These are phyloP conservation scores for Cyclotella baltica DNA, from an alignment of 108 stramenopile species.

Conservation along the genomic window DNA sequence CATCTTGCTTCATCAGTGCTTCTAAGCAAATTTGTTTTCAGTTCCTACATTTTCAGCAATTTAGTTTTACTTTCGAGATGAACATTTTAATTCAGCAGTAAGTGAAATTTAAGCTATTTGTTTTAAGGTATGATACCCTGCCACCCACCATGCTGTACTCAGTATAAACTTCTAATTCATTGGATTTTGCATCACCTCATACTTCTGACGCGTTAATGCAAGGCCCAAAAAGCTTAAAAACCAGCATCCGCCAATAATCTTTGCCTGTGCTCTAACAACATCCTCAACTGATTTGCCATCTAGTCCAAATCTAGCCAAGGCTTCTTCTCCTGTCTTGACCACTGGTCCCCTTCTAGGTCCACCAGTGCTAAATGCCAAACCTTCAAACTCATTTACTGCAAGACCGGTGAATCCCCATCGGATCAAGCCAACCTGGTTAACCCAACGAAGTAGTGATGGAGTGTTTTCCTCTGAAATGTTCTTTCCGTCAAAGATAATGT, in stretches of 20 bases:
- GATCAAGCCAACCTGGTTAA: slow-evolving; percentile 72
- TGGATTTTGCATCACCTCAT: slow-evolving; percentile 62
- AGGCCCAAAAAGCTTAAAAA: slow-evolving; percentile 77
- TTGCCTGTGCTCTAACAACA: slow-evolving; percentile 67
- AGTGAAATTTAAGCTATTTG: no score
- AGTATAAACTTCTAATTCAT: not conserved
- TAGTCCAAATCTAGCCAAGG: slow-evolving; percentile 80
- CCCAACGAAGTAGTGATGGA: slow-evolving; percentile 57
- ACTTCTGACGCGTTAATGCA: slow-evolving; percentile 74
- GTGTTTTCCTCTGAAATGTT: slow-evolving; percentile 89
- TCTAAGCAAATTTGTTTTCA: no score
- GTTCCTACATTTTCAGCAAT: no score
- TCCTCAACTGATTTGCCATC: slow-evolving; percentile 59
- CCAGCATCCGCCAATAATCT: slow-evolving; percentile 76
- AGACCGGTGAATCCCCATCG: slow-evolving; percentile 89
- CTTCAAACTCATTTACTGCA: slow-evolving; percentile 88
- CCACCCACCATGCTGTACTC: not conserved
- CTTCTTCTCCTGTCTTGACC: slow-evolving; percentile 80
- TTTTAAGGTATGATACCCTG: no score
- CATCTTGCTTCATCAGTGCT: no score
- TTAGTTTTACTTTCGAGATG: no score
- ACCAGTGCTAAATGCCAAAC: slow-evolving; percentile 69
- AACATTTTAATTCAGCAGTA: no score
- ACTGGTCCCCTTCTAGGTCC: slow-evolving; percentile 85
- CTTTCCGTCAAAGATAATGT: slow-evolving; percentile 91